Evolutionary conservation across 305 asterid genomes (phyloP).

Genomic region (Rubia tinctorum): DNA sequence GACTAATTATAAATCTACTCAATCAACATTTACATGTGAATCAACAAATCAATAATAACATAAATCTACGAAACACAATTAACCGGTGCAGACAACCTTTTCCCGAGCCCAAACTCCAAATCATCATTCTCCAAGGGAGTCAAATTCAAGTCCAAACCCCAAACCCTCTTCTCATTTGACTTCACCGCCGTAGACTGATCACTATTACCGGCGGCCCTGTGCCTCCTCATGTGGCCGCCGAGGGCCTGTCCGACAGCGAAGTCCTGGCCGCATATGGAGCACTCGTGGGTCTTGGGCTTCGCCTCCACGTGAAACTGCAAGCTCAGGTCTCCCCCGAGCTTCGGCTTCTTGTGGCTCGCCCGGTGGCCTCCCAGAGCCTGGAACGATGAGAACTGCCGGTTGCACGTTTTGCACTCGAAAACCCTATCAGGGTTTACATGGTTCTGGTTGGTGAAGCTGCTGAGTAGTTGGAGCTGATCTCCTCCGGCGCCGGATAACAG

Average conservation of each 20-base stretch:
- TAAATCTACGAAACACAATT: conserved; percentile 10
- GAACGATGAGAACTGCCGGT: conserved; percentile 37
- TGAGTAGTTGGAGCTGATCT: background rate
- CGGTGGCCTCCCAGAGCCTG: conserved; percentile 50
- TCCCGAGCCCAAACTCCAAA: conserved; percentile 22
- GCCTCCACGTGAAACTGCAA: conserved; percentile 4
- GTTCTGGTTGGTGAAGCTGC: background rate
- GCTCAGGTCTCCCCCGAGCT: conserved; percentile 22
- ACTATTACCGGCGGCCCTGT: conserved; percentile 19
- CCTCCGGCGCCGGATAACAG: conserved; percentile 19
- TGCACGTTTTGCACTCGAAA: conserved; percentile 42
- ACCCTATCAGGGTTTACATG: conserved; percentile 11
- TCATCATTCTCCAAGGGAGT: conserved; percentile 35
- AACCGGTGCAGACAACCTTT: conserved; percentile 16
- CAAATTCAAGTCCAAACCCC: conserved; percentile 41
- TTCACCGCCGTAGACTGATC: conserved; percentile 14
- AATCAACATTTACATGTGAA: too few relatives aligned
- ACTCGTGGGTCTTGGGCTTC: conserved; percentile 39
- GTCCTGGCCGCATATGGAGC: conserved; percentile 39
- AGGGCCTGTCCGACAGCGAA: conserved; percentile 43
- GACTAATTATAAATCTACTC: too few relatives aligned
- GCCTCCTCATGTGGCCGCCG: conserved; percentile 46
- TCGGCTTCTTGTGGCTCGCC: conserved; percentile 42
- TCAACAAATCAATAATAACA: too few relatives aligned
- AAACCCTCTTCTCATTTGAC: conserved; percentile 6